A percentile compares a stretch with the other conserved stretches of the same genome.
Conservation (phyloP, 176 grass and related monocot species). For the Oryza officinalis region DNA sequence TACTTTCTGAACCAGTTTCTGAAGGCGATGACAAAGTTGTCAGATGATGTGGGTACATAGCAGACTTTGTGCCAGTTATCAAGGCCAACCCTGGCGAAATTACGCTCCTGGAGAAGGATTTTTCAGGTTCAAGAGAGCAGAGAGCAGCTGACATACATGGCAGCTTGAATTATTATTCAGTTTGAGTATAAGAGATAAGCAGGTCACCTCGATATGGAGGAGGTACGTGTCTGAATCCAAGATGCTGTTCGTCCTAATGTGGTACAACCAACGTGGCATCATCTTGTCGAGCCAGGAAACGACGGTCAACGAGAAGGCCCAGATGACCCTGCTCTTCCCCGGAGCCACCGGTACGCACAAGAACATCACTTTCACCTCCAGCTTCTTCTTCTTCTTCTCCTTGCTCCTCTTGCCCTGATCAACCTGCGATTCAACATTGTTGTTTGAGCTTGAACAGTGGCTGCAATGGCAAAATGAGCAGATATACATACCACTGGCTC, state of each 20-base stretch:
- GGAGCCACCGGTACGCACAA: slow-evolving; percentile 75
- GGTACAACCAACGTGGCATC: slow-evolving; percentile 60
- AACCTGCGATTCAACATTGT: not conserved
- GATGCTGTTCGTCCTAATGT: slow-evolving; percentile 58
- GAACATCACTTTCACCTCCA: slow-evolving; percentile 49
- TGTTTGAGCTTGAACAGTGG: too few relatives aligned
- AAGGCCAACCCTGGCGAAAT: slow-evolving; percentile 45
- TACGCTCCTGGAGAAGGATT: slow-evolving; percentile 56
- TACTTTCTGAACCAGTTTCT: slow-evolving; percentile 91
- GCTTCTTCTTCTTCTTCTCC: slow-evolving; percentile 22
- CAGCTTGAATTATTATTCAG: not conserved
- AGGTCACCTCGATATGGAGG: slow-evolving; percentile 72
- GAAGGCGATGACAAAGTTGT: slow-evolving; percentile 75
- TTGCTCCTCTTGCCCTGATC: slow-evolving; percentile 1
- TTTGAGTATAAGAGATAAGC: not conserved
- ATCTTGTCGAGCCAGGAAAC: slow-evolving; percentile 57
- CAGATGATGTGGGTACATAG: slow-evolving; percentile 80
- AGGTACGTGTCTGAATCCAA: slow-evolving; percentile 90
- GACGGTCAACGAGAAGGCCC: slow-evolving; percentile 51
- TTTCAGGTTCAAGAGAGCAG: not conserved
- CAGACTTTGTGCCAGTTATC: slow-evolving; percentile 72
- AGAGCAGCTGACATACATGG: not conserved
- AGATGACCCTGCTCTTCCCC: slow-evolving; percentile 72
- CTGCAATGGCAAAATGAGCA: too few relatives aligned
- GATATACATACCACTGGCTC: too few relatives aligned